phyloP scores from a whole-genome alignment of 2,329 filamentous ascomycete species.

The Arthrinium puccinioides region DNA sequence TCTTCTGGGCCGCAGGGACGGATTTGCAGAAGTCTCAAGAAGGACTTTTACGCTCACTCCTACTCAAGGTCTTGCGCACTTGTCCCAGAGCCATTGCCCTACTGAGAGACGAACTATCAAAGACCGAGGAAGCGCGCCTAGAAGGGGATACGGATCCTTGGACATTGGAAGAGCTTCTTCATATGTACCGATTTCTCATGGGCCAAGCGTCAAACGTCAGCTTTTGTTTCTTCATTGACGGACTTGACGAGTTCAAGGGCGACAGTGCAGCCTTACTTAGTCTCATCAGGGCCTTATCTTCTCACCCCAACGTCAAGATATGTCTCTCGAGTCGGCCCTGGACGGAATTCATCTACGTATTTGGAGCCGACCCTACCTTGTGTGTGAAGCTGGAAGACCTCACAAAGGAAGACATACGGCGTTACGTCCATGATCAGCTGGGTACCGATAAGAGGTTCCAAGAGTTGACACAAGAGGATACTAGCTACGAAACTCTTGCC shows the following conservation, averaged over 20 bases:
- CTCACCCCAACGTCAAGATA: neutral
- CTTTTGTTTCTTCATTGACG: constrained; percentile 5
- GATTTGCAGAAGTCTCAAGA: constrained; percentile 5
- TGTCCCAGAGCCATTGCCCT: neutral
- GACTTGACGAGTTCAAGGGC: constrained; percentile 3
- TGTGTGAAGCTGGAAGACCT: neutral
- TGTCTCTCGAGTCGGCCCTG: neutral
- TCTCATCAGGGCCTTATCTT: neutral
- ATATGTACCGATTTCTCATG: neutral
- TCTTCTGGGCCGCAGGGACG: constrained; percentile 7
- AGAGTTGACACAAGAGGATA: neutral
- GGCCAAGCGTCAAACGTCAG: neutral
- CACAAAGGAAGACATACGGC: neutral
- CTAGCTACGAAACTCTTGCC: neutral
- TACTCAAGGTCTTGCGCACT: constrained; percentile 2
- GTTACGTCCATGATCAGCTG: neutral
- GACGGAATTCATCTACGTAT: neutral
- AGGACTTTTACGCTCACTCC: constrained; percentile 3
- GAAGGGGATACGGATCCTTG: too few species aligned
- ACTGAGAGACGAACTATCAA: neutral
- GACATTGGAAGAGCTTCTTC: neutral
- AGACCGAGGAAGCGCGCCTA: too few species aligned
- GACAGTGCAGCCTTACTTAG: neutral
- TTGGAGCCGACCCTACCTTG: neutral
- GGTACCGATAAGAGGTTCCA: neutral